phyloP scores from a whole-genome alignment of 2,329 filamentous ascomycete species.

The Aspergillus aculeatinus region DNA sequence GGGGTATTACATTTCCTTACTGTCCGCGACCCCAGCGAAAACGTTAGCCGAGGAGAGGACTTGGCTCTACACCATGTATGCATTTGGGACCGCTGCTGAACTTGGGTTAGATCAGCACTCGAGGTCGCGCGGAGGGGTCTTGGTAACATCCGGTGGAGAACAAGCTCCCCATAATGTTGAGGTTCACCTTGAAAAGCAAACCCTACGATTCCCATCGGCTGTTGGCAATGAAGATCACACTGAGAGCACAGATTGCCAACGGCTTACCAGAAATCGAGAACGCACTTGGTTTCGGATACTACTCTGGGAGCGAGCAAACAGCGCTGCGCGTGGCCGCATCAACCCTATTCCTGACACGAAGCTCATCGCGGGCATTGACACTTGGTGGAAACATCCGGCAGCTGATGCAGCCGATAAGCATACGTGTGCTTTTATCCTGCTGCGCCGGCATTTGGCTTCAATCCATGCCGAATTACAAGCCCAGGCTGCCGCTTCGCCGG shows the following conservation, averaged over 20 bases:
- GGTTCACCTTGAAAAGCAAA: no score
- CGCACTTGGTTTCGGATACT: slow-evolving; percentile 33
- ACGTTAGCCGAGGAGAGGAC: slow-evolving; percentile 27
- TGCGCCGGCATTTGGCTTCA: slow-evolving; percentile 21
- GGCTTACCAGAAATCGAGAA: slow-evolving; percentile 28
- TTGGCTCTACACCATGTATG: slow-evolving; percentile 33
- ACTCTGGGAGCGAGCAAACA: slow-evolving; percentile 33
- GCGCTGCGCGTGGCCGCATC: slow-evolving; percentile 27
- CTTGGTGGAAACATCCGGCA: slow-evolving; percentile 30
- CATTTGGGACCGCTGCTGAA: slow-evolving; percentile 28
- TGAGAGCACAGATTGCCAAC: slow-evolving; percentile 8
- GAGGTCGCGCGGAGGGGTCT: not conserved
- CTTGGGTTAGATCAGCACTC: slow-evolving; percentile 26
- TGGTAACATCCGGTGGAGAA: not conserved
- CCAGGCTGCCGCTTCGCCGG: slow-evolving; percentile 12
- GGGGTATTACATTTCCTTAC: slow-evolving; percentile 33
- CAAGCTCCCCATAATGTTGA: not conserved
- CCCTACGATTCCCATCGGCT: no score
- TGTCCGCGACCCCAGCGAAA: slow-evolving; percentile 29
- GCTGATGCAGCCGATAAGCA: slow-evolving; percentile 29
- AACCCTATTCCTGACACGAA: slow-evolving; percentile 31
- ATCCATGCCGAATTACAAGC: slow-evolving; percentile 21
- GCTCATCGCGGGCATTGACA: slow-evolving; percentile 25
- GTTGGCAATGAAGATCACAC: no score
- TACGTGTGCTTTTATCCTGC: slow-evolving; percentile 30